A percentile compares a stretch with the other conserved stretches of the same genome.
phyloP scores from a whole-genome alignment of 305 asterid species.

The Nicotiana rustica region DNA sequence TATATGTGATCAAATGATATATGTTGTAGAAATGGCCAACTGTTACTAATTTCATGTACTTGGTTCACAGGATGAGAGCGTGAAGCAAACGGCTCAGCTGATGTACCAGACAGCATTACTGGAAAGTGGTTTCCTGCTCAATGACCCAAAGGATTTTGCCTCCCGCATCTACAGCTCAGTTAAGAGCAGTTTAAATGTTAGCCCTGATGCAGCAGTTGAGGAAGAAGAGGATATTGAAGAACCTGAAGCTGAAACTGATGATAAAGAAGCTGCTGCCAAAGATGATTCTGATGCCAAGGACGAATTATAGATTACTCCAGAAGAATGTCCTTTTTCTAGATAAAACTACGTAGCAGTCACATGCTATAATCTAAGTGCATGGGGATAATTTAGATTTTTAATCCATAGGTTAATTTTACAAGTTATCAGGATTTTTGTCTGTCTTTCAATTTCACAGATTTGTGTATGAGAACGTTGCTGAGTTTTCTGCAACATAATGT shows the following conservation, averaged over 20 bases:
- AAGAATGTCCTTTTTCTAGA: not conserved
- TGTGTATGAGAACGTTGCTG: not conserved
- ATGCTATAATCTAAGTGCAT: not conserved
- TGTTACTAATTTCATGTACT: not conserved
- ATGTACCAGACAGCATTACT: constrained; percentile 81
- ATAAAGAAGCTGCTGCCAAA: constrained; percentile 50
- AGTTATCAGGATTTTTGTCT: not conserved
- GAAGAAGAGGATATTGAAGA: constrained; percentile 73
- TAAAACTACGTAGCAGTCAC: not conserved
- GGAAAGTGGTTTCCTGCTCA: constrained; percentile 81
- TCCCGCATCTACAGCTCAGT: constrained; percentile 70
- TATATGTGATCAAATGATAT: not conserved
- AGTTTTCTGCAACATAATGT: not conserved
- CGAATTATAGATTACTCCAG: constrained; percentile 57
- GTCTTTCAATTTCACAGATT: not conserved
- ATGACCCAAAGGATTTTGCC: constrained; percentile 83
- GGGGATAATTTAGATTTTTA: not conserved
- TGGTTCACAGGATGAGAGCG: constrained; percentile 55
- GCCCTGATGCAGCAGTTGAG: constrained; percentile 66
- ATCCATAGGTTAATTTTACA: not conserved
- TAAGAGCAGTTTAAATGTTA: constrained; percentile 64
- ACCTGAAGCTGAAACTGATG: constrained; percentile 50
- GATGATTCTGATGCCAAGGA: constrained; percentile 54
- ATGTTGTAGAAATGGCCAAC: not conserved
- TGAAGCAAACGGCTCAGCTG: constrained; percentile 73